A percentile compares a stretch with the other conserved stretches of the same genome.
Conservation (phyloP, 1,139 yeast genomes). For the Taiozyma onychis region DNA sequence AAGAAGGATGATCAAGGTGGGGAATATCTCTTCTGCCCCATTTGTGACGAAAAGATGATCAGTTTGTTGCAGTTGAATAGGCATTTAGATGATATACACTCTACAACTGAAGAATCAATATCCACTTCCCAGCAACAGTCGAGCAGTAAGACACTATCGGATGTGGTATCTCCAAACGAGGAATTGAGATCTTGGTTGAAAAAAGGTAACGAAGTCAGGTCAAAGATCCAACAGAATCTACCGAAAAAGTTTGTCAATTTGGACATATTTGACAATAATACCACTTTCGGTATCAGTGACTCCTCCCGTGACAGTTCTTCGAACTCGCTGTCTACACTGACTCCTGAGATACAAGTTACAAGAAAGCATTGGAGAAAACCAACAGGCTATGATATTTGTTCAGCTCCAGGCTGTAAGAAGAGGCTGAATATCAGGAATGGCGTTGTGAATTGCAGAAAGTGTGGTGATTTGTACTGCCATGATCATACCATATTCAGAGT, state of each 20-base stretch:
- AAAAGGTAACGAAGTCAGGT: conserved; percentile 26
- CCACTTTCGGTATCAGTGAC: conserved; percentile 7
- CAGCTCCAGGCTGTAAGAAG: conserved; percentile 33
- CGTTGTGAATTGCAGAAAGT: conserved; percentile 55
- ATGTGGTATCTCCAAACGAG: conserved; percentile 22
- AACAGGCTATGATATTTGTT: conserved; percentile 32
- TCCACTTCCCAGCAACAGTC: conserved; percentile 8
- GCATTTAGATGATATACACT: conserved; percentile 70
- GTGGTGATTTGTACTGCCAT: conserved; percentile 70
- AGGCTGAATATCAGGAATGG: conserved; percentile 44
- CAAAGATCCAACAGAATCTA: conserved; percentile 22
- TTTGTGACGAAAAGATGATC: conserved; percentile 59
- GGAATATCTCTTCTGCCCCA: conserved; percentile 53
- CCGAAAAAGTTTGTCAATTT: conserved; percentile 27
- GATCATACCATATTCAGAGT: conserved; percentile 46
- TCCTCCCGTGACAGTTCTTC: conserved; percentile 16
- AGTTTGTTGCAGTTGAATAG: conserved; percentile 53
- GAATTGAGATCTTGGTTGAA: conserved; percentile 37
- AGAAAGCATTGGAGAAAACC: conserved; percentile 64
- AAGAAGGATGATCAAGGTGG: conserved; percentile 15
- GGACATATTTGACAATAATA: conserved; percentile 28
- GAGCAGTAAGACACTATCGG: not conserved
- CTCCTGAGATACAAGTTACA: conserved; percentile 33
- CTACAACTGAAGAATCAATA: conserved; percentile 22
- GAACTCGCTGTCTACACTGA: conserved; percentile 8